phyloP scores from a whole-genome alignment of 768 basidiomycete genomes.

The Trametes meyenii region DNA sequence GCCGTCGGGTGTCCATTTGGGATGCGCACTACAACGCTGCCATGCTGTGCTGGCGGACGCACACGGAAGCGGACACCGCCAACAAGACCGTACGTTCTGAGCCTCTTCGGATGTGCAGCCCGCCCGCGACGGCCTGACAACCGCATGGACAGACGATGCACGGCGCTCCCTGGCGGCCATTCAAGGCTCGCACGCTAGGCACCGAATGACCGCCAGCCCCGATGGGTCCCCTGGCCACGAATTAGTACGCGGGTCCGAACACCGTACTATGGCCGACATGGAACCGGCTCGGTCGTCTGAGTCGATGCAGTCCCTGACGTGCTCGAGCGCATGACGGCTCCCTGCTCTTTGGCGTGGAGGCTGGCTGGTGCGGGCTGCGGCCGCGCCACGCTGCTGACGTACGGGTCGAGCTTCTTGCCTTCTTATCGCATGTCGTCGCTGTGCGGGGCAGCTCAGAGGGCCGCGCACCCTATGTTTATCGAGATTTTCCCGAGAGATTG shows the following conservation, averaged over 20 bases:
- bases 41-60: conserved; percentile 11
- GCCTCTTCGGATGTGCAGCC: conserved; percentile 10
- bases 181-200: not conserved
- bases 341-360: conserved; percentile 12
- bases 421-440: conserved; percentile 21
- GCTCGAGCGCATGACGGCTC: conserved; percentile 13
- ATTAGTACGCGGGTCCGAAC: conserved; percentile 18
- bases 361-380: conserved; percentile 2
- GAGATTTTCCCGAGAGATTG: conserved; percentile 25
- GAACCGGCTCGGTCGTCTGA: conserved; percentile 16
- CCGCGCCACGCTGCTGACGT: conserved; percentile 22
- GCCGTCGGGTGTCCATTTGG: conserved; percentile 9
- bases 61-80: conserved; percentile 8
- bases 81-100: conserved; percentile 12
- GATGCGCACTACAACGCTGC: conserved; percentile 11
- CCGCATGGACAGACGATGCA: conserved; percentile 5
- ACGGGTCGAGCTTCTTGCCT: conserved; percentile 5
- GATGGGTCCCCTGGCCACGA: conserved; percentile 11
- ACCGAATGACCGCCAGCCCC: conserved; percentile 6
- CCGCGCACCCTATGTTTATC: conserved; percentile 8
- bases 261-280: conserved; percentile 20
- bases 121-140: conserved; percentile 1
- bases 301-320: conserved; percentile 15
- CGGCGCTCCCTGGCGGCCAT: not conserved
- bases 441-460: conserved; percentile 7